These are phyloP conservation scores for Imleria badia DNA, from an alignment of 768 basidiomycete species.

Conservation along the genomic window DNA sequence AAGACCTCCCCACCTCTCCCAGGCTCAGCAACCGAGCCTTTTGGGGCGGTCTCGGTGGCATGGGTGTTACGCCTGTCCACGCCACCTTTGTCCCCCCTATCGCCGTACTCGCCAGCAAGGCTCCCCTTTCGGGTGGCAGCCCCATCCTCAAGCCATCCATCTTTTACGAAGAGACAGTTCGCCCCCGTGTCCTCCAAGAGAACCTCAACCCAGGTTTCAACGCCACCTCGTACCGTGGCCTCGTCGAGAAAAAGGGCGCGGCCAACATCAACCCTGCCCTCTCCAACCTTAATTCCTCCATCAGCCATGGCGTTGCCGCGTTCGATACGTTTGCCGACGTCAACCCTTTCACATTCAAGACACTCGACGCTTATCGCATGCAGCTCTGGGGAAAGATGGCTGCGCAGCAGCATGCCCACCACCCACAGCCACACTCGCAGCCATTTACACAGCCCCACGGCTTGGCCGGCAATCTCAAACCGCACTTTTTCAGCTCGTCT, in stretches of 20 bases:
- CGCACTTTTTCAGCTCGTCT: constrained; percentile 30
- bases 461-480: constrained; percentile 43
- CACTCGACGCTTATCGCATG: constrained; percentile 84
- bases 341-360: constrained; percentile 87
- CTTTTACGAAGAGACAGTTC: constrained; percentile 31
- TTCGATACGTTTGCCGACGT: constrained; percentile 80
- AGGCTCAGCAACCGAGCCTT: constrained; percentile 53
- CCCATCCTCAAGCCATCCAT: constrained; percentile 31
- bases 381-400: constrained; percentile 93
- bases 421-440: constrained; percentile 35
- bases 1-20: constrained; percentile 70
- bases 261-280: constrained; percentile 32
- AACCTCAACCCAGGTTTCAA: constrained; percentile 31
- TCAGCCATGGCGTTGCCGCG: constrained; percentile 35
- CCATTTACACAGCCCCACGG: constrained; percentile 31
- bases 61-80: constrained; percentile 82
- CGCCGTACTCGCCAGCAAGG: constrained; percentile 32
- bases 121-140: constrained; percentile 26
- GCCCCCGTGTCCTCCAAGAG: constrained; percentile 22
- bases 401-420: constrained; percentile 53
- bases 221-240: constrained; percentile 1
- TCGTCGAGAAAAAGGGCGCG: constrained; percentile 33
- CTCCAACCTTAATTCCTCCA: constrained; percentile 25
- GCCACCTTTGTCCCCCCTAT: constrained; percentile 79
- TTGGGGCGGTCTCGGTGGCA: constrained; percentile 78